Evolutionary conservation across 306 rosid genomes (phyloP).

Genomic region (Inga laurina): DNA sequence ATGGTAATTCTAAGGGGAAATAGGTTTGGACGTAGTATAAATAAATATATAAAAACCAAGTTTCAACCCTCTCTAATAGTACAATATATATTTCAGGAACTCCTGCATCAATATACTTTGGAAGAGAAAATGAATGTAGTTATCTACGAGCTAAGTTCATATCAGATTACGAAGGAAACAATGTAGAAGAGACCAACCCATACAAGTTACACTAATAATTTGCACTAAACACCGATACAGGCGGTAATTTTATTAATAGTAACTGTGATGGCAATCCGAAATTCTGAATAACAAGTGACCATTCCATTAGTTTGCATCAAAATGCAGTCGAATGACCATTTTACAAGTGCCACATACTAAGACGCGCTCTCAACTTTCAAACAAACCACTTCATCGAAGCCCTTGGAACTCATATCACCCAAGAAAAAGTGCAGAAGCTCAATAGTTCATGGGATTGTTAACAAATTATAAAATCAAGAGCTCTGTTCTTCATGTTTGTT

Average conservation of each 20-base stretch:
- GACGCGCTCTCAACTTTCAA: constrained; percentile 8
- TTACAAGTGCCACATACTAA: constrained; percentile 12
- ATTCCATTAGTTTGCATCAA: constrained; percentile 17
- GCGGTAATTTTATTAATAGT: background rate
- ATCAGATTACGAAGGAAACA: background rate
- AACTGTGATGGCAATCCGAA: constrained; percentile 11
- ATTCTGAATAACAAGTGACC: constrained; percentile 11
- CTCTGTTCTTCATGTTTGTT: constrained; percentile 43
- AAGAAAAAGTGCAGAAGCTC: constrained; percentile 14
- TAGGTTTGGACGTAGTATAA: no score
- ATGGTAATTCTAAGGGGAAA: no score
- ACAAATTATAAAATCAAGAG: constrained; percentile 20
- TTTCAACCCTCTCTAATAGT: background rate
- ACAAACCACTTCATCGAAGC: background rate
- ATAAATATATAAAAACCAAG: background rate
- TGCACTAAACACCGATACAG: background rate
- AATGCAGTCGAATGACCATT: background rate
- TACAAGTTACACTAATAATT: constrained; percentile 3
- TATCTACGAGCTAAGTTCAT: background rate
- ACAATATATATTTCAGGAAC: background rate
- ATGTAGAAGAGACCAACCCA: background rate
- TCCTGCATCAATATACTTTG: background rate
- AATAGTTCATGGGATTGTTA: constrained; percentile 18
- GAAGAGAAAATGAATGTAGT: background rate
- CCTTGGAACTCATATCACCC: background rate